These are phyloP conservation scores for Calvatia gigantea DNA, from an alignment of 768 basidiomycete species.

Conservation along the genomic window DNA sequence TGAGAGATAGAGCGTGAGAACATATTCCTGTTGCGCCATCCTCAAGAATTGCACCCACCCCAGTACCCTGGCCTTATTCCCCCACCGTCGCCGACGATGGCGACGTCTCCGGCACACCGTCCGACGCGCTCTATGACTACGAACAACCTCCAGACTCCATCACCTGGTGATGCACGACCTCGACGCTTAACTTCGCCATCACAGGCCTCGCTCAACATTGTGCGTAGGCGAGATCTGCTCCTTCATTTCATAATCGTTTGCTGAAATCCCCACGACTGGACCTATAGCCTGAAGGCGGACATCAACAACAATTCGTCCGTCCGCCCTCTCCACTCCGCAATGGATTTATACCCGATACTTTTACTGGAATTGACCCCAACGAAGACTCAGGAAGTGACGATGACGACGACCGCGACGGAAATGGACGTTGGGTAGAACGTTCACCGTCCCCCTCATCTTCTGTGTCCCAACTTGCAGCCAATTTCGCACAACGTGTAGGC, in stretches of 20 bases:
- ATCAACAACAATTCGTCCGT: slow-evolving; percentile 36
- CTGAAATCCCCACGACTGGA: background rate
- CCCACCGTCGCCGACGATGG: slow-evolving; percentile 16
- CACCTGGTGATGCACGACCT: slow-evolving; percentile 19
- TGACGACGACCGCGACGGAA: slow-evolving; percentile 35
- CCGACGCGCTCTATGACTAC: slow-evolving; percentile 19
- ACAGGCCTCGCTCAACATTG: slow-evolving; percentile 12
- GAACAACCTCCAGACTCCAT: slow-evolving; percentile 18
- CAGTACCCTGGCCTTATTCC: slow-evolving; percentile 3
- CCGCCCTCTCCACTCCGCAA: slow-evolving; percentile 76
- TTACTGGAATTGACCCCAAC: slow-evolving; percentile 54
- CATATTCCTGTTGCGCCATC: background rate
- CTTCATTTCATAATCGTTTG: background rate
- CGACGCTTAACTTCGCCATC: slow-evolving; percentile 26
- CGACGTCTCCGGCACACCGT: slow-evolving; percentile 19
- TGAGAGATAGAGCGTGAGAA: slow-evolving; percentile 4
- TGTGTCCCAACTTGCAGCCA: slow-evolving; percentile 69
- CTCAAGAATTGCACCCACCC: slow-evolving; percentile 2
- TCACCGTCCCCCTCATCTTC: slow-evolving; percentile 69
- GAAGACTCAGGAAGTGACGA: slow-evolving; percentile 40
- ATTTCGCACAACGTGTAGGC: slow-evolving; percentile 72
- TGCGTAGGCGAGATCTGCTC: background rate
- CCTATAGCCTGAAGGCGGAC: slow-evolving; percentile 34
- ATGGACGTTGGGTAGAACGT: slow-evolving; percentile 30
- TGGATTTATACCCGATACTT: slow-evolving; percentile 52